Evolutionary conservation across 108 stramenopile genomes (phyloP), one percentile per base, ranked within the genome.

Genomic region (Stephanodiscus triporus): DNA sequence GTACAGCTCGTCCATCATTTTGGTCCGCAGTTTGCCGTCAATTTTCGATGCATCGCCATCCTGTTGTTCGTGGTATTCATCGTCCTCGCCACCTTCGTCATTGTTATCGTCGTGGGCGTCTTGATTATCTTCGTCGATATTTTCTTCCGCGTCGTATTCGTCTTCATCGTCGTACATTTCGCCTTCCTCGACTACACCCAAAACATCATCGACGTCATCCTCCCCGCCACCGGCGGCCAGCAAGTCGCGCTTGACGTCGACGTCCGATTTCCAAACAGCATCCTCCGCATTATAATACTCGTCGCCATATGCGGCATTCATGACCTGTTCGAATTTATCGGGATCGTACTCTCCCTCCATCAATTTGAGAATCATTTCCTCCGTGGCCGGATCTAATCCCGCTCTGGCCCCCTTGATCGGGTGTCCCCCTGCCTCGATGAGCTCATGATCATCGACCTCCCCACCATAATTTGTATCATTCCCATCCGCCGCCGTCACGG

Each of bases 271-370:
- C 95, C 90, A 92, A 61, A 95, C 89, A 7, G 66, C 75, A 70
- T 98, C 97, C 62, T 93, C 91, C 51, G 88, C 81, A 23, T 83
- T 78, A 78, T 99, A 99, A 84, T 93, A 99, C 14, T 94, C 93
- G 54, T 99, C 97, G 17, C 93, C 95, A 72, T 97, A 99, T 2
- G 94, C 86, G 29, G 86, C 73, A 63, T 84, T 73, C 97, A 98
- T 97, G 17, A 85, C 69, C 14, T 78, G 71, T 75, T 96, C 97
- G 74, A 92, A 97, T 56, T 95, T 85, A 23, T 96, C 96, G 0
- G 97, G 95, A 79, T 99, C 98, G 72, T 89, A 98, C 62, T 98
- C 99, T 17, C 95, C 98, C 60, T 98, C 99, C 66, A 99, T 78
- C 51, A 97, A 68, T 62, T 89, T 87, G 70, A 89, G 75, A 48